Evolutionary conservation across 805 yeast species (phyloP).

Genomic region (Metschnikowia continentalis): DNA sequence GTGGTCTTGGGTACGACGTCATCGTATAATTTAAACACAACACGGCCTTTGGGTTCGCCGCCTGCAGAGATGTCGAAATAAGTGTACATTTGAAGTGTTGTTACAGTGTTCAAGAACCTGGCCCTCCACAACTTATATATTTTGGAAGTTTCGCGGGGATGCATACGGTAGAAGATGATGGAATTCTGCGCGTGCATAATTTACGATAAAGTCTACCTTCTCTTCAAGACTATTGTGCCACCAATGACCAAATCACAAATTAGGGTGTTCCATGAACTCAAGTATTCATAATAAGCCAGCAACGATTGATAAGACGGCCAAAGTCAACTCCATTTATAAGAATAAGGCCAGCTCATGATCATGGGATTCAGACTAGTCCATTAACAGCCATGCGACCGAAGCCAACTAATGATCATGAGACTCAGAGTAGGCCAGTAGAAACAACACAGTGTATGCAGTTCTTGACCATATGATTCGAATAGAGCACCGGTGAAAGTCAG

Average conservation of each 20-base stretch:
- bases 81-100: conserved; percentile 32
- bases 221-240: not conserved
- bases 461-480: not conserved
- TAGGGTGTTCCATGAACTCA: no score
- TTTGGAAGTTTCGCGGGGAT: conserved; percentile 3
- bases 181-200: conserved; percentile 4
- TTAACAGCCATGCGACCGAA: no score
- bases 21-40: conserved; percentile 67
- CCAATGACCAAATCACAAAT: no score
- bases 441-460: not conserved
- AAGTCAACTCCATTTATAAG: not conserved
- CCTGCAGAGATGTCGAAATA: conserved; percentile 79
- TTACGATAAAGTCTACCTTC: not conserved
- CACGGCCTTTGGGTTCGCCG: conserved; percentile 64
- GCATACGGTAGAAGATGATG: not conserved
- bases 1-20: conserved; percentile 84
- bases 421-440: no score
- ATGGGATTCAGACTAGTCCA: no score
- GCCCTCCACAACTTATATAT: not conserved
- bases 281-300: no score
- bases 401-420: no score
- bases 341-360: not conserved
- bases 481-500: not conserved
- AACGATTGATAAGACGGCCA: not conserved
- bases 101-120: not conserved